Base-by-base conservation (phyloP, 2,329 filamentous ascomycete species). In the Periconia digitata region DNA sequence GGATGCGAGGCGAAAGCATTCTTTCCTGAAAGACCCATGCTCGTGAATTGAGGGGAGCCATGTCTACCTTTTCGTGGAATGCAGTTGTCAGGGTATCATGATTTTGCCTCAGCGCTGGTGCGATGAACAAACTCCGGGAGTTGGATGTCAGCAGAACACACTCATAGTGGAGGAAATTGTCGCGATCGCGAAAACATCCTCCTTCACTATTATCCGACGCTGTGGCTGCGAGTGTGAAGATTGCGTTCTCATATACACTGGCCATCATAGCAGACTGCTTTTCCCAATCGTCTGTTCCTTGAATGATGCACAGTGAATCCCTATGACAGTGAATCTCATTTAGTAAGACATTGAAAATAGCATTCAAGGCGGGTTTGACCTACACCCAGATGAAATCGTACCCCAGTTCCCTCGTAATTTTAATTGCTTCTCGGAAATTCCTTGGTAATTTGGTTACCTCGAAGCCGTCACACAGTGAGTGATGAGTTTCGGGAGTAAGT, bases 81-180 rank as follows among this genome's bases (percentile, higher is more conserved):
- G 15, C 8, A n/a, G 17, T 8, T 16, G 44, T 20, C 20, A 38
- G 13, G 7, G 24, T 27, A 7, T 27, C 13, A 27, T 27, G 24
- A 7, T 13, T 6, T 13, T 27, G 6, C 7, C 24, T 7, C 13
- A 7, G 6, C 24, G 6, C 24, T 13, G 24, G 24, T 27, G 13
- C 24, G 13, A 27, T 27, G 24, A 7, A 27, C 13, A 27, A 13
- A 27, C 7, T 27, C 24, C 16, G 32, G 16, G 81, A 51, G 51
- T 34, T 16, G 24, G 8, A 1, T 35, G 8, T 17, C 2, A 18
- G 21, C 7, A 10, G 23, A 34, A 18, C 8, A 8, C 24, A 8
- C 15, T 18, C 27, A 17, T 27, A 4, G 3, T 17, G 23, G 18
- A 43, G 24, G 16, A 35, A 35, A 12, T 18, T n/a, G 10, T 43